Evolutionary conservation across 2,329 filamentous ascomycete genomes (phyloP).

Genomic region (Xylogone sp.): DNA sequence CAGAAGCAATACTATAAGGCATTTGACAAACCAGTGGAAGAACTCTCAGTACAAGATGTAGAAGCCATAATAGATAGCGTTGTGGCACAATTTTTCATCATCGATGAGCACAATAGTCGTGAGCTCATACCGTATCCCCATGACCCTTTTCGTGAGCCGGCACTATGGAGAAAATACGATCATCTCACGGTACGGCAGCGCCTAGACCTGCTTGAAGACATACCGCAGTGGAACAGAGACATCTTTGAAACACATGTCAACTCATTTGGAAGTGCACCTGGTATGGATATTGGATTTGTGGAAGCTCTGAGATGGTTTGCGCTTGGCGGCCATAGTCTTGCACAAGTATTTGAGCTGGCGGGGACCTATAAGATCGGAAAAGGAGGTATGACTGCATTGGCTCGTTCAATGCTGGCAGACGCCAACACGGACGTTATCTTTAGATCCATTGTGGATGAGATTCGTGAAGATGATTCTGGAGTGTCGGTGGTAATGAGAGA

Average conservation of each 20-base stretch:
- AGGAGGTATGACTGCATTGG: background rate
- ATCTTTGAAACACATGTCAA: background rate
- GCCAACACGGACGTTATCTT: background rate
- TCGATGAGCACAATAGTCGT: conserved; percentile 26
- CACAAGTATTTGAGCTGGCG: background rate
- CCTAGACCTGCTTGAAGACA: background rate
- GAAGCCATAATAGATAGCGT: conserved; percentile 9
- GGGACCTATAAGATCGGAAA: background rate
- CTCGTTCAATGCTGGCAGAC: background rate
- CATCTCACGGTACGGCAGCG: background rate
- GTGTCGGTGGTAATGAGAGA: background rate
- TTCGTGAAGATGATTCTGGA: background rate
- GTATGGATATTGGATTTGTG: background rate
- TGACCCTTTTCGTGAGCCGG: conserved; percentile 25
- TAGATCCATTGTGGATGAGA: background rate
- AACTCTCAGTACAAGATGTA: background rate
- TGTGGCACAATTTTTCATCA: conserved; percentile 25
- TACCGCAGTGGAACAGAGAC: background rate
- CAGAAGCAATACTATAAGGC: background rate
- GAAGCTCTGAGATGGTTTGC: conserved; percentile 1
- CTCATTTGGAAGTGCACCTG: background rate
- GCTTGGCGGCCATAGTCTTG: background rate
- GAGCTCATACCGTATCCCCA: conserved; percentile 33
- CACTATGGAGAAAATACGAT: conserved; percentile 26
- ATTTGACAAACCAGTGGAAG: background rate